Evolutionary conservation across 306 rosid species (phyloP).

Genomic region (Ziziphus jujuba): DNA sequence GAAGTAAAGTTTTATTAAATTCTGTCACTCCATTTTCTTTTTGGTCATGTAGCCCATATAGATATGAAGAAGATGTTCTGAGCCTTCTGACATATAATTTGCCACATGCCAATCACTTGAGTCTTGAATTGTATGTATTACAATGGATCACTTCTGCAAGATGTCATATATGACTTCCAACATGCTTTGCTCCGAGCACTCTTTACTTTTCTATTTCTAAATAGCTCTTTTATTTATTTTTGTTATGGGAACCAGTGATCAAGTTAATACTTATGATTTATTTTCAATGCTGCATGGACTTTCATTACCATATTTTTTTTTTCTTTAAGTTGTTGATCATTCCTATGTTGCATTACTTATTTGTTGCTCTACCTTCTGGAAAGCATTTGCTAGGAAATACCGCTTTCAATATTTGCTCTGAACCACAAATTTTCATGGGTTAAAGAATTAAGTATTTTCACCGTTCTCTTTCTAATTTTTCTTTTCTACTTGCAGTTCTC

Average conservation of each 20-base stretch:
- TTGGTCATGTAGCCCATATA: neutral
- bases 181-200: too few species aligned
- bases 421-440: neutral
- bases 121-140: too few species aligned
- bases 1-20: neutral
- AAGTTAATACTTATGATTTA: too few species aligned
- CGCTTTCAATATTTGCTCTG: neutral
- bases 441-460: neutral
- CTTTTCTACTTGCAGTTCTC: constrained; percentile 56
- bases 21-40: neutral
- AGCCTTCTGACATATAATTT: neutral
- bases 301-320: too few species aligned
- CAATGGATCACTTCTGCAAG: too few species aligned
- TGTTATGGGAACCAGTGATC: too few species aligned
- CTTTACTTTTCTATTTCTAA: too few species aligned
- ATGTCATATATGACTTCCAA: too few species aligned
- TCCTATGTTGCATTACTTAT: neutral
- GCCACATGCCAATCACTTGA: neutral
- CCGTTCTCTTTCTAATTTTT: neutral
- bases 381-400: neutral
- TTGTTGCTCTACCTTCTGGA: neutral
- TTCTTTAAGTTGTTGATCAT: neutral
- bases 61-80: neutral
- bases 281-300: too few species aligned
- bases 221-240: too few species aligned